Conservation (phyloP, 192 early-diverging fungal species). For the Haplosporangium gracile region DNA sequence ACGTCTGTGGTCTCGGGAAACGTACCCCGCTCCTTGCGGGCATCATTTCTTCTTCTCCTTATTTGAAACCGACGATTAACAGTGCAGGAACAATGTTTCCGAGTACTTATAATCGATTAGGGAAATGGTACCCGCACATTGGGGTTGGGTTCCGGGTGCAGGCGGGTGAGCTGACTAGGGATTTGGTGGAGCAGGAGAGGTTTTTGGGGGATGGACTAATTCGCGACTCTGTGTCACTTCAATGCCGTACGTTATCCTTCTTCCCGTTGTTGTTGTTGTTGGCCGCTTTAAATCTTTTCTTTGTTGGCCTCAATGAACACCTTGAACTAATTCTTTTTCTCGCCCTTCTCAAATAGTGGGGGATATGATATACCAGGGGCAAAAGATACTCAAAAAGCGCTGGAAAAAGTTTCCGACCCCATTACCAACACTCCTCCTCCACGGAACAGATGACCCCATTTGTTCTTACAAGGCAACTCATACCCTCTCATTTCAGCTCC, state of each 20-base stretch:
- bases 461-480: constrained; percentile 32
- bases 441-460: constrained; percentile 45
- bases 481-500: constrained; percentile 2
- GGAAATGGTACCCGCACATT: constrained; percentile 46
- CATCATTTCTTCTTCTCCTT: constrained; percentile 35
- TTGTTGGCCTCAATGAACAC: neutral
- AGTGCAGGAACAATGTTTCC: constrained; percentile 35
- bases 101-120: constrained; percentile 34
- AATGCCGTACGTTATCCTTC: constrained; percentile 24
- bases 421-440: constrained; percentile 31
- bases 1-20: constrained; percentile 44
- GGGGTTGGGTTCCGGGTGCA: constrained; percentile 12
- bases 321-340: neutral
- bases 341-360: constrained; percentile 18
- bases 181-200: constrained; percentile 25
- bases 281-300: neutral
- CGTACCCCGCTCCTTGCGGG: constrained; percentile 35
- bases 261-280: neutral
- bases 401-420: constrained; percentile 45
- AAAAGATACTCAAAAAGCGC: constrained; percentile 38
- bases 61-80: constrained; percentile 27
- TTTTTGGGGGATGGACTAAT: constrained; percentile 32
- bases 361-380: constrained; percentile 53
- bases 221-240: constrained; percentile 25
- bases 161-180: constrained; percentile 36